Percentiles rank a stretch among this genome's conserved stretches.
These are phyloP conservation scores for Cryphonectria naterciae DNA, from an alignment of 2,329 filamentous ascomycete species.

Conservation along the genomic window DNA sequence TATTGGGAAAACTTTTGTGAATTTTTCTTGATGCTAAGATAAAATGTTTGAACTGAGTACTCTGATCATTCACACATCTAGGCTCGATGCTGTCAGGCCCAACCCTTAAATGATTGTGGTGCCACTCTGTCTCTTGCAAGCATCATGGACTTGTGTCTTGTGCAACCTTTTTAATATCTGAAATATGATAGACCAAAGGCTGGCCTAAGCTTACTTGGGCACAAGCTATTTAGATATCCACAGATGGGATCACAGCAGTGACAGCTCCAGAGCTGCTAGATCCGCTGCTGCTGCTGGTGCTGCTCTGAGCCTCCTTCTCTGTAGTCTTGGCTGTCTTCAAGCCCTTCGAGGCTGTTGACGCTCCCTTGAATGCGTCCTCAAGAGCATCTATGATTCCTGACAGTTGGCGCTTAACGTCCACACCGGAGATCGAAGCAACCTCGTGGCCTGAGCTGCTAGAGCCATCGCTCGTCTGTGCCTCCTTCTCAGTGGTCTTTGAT, in stretches of 20 bases:
- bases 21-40: no score
- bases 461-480: not conserved
- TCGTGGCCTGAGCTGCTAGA: not conserved
- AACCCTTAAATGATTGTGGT: not conserved
- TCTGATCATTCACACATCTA: no score
- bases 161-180: not conserved
- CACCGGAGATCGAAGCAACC: not conserved
- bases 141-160: not conserved
- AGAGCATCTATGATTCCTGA: not conserved
- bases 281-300: not conserved
- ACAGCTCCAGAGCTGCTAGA: not conserved
- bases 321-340: not conserved
- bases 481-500: not conserved
- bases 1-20: no score
- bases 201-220: not conserved
- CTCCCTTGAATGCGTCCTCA: not conserved
- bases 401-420: not conserved
- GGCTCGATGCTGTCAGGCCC: no score
- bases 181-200: not conserved
- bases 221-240: not conserved
- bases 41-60: no score
- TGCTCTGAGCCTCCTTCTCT: not conserved
- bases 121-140: not conserved
- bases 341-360: not conserved
- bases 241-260: not conserved